Base-by-base conservation (phyloP, 345 rosid species). In the Citrus hindsii region DNA sequence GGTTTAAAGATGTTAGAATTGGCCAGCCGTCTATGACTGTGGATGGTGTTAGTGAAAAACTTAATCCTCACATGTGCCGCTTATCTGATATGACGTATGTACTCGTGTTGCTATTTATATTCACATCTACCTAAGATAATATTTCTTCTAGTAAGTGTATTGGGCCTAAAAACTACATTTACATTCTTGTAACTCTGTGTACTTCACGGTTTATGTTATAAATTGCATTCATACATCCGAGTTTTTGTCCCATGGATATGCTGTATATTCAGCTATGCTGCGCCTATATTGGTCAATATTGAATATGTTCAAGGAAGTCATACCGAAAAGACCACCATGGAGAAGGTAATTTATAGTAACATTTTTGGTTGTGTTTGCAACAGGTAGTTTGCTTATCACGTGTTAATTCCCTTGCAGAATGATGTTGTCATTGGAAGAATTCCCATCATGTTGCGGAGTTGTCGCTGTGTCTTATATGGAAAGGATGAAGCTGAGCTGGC, bases 401-500 rank as follows among this genome's bases (percentile, higher is more conserved):
- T 55, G 3, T 30, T 79, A 33, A 24, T 71, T 18, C 83, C 76
- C 62, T 75, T 85, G 85, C 87, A 95, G 99, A 81, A 86, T 64
- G 80, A 87, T 69, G 87, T 93, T 65, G 60, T 76, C 48, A 93
- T 95, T 55, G 99, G 96, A 80, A 93, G 88, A 83, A 87, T 95
- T 93, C 99, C 99, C 67, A 84, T 93, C 81, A 95, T 95, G 99
- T 79, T 95, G 81, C 88, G 97, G 72, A 92, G 98, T 84, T 77
- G 92, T 77, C 77, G 93, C 79, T 95, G 99, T 84, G 86, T 85
- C 40, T 82, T 95, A 78, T 78, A 83, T 76, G 92, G 96, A 65
- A 95, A 90, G 87, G 93, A 93, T 76, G 98, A 95, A 80, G 96
- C 91, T 83, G 98, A 95, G 84, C 99, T 95, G 87, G 89, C 93